Evolutionary conservation across 768 basidiomycete species (phyloP).

Genomic region (Symmetrospora coprosmae): DNA sequence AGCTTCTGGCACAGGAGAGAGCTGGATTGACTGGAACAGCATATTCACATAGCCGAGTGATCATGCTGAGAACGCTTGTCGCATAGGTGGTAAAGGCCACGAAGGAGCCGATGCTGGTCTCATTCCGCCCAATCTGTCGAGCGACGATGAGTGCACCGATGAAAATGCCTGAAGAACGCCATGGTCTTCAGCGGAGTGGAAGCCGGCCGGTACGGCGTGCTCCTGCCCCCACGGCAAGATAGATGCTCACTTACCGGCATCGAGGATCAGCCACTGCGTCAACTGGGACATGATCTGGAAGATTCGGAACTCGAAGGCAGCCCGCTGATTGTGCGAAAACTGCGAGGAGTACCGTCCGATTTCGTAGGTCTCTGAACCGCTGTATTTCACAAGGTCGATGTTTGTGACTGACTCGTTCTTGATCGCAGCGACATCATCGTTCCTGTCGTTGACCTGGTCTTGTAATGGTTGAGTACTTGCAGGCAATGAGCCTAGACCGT

Average conservation of each 20-base stretch:
- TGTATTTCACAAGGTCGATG: slow-evolving; percentile 8
- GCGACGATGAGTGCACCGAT: slow-evolving; percentile 72
- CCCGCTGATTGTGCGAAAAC: background rate
- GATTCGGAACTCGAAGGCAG: background rate
- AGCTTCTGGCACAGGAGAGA: background rate
- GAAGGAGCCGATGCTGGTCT: slow-evolving; percentile 29
- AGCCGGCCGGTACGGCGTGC: too few species aligned
- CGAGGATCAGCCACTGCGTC: background rate
- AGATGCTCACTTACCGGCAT: background rate
- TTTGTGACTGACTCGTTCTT: background rate
- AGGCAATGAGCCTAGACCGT: background rate
- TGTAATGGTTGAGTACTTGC: background rate
- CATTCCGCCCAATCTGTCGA: slow-evolving; percentile 47
- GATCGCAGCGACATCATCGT: background rate
- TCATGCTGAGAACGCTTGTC: background rate
- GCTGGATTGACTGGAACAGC: background rate
- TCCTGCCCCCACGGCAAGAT: too few species aligned
- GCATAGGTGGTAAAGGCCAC: slow-evolving; percentile 12
- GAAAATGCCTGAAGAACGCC: slow-evolving; percentile 47
- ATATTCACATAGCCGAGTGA: background rate
- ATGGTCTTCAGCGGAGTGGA: background rate
- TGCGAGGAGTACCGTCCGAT: background rate
- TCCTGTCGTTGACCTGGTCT: background rate
- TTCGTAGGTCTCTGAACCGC: slow-evolving; percentile 5
- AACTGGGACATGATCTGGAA: background rate